phyloP scores from a whole-genome alignment of 202 grass and related monocot species.

The Zoysia matrella region DNA sequence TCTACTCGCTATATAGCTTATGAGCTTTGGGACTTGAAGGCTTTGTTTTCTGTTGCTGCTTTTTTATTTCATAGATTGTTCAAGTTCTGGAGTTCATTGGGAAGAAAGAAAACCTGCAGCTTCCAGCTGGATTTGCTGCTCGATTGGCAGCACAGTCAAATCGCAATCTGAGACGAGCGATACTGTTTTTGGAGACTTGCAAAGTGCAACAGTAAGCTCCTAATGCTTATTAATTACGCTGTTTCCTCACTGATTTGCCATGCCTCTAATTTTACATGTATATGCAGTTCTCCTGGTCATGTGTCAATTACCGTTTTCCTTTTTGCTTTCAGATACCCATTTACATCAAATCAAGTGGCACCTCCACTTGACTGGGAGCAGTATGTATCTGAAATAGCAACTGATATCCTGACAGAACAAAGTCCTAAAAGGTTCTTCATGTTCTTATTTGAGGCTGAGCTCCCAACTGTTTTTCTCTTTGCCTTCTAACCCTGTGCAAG shows the following conservation, averaged over 20 bases:
- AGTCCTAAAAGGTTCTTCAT: constrained; percentile 88
- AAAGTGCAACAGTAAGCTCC: constrained; percentile 91
- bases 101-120: constrained; percentile 90
- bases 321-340: constrained; percentile 81
- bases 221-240: constrained; percentile 22
- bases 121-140: constrained; percentile 82
- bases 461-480: not conserved
- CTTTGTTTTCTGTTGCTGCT: not conserved
- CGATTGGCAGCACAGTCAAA: constrained; percentile 85
- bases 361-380: constrained; percentile 98
- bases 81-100: constrained; percentile 91
- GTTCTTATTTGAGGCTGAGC: not conserved
- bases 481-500: not conserved
- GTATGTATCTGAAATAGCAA: constrained; percentile 86
- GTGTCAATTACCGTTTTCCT: not conserved
- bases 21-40: not conserved
- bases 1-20: not conserved
- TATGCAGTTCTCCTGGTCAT: not conserved
- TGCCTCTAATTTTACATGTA: constrained; percentile 15
- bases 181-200: constrained; percentile 97
- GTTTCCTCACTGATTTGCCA: not conserved
- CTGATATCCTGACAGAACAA: constrained; percentile 95
- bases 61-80: constrained; percentile 63
- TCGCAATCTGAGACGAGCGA: constrained; percentile 90
- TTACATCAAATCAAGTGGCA: constrained; percentile 73